Conservation (phyloP, 306 rosid genomes). For the Luffa aegyptiaca region DNA sequence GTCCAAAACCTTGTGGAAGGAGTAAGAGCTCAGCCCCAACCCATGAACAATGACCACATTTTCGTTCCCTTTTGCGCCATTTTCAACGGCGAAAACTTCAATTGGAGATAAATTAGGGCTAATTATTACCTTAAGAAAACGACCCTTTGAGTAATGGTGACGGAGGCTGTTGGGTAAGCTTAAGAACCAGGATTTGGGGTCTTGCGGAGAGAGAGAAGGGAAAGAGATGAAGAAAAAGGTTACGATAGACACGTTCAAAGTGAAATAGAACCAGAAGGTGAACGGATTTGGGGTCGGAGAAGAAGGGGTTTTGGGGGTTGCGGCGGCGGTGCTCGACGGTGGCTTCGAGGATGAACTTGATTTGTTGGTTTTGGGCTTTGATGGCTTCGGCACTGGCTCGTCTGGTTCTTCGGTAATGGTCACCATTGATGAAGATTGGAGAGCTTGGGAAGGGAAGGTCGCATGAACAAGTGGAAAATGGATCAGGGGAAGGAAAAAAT, state of each 20-base stretch:
- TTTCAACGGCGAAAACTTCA: slow-evolving; percentile 49
- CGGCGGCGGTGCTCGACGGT: neutral
- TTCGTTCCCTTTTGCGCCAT: slow-evolving; percentile 31
- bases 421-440: slow-evolving; percentile 47
- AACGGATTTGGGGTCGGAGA: slow-evolving; percentile 31
- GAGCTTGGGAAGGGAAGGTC: neutral
- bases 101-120: slow-evolving; percentile 37
- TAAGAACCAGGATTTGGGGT: slow-evolving; percentile 66
- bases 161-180: slow-evolving; percentile 56
- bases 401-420: slow-evolving; percentile 55
- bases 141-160: slow-evolving; percentile 70
- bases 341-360: slow-evolving; percentile 16
- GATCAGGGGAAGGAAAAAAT: neutral
- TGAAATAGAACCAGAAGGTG: slow-evolving; percentile 80
- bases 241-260: slow-evolving; percentile 44
- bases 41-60: slow-evolving; percentile 63
- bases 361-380: slow-evolving; percentile 16
- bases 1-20: slow-evolving; percentile 40
- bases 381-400: slow-evolving; percentile 8
- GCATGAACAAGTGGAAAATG: neutral
- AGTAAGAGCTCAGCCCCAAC: slow-evolving; percentile 55
- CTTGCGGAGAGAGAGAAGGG: slow-evolving; percentile 45
- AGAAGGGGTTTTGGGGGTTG: slow-evolving; percentile 9
- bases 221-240: slow-evolving; percentile 36
- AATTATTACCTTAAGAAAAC: slow-evolving; percentile 58